Evolutionary conservation across 345 rosid species (phyloP).

Genomic region (Dipteronia dyeriana): DNA sequence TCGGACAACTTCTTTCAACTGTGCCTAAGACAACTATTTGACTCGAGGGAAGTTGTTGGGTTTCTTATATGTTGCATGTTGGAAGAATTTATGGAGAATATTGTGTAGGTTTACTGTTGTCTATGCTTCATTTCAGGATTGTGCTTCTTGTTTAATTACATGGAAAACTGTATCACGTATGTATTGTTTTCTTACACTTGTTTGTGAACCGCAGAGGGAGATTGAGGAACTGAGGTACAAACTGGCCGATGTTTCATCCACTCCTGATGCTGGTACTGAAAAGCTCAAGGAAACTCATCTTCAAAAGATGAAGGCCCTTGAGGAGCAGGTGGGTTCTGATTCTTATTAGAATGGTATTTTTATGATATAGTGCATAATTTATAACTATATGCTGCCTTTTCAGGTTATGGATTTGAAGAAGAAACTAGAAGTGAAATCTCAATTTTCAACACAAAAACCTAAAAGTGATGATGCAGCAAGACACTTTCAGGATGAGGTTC

Average conservation of each 20-base stretch:
- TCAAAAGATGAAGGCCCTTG: constrained; percentile 56
- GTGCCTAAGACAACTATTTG: not conserved
- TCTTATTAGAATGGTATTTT: not conserved
- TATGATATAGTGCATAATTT: constrained; percentile 3
- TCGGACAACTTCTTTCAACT: not conserved
- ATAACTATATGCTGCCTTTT: constrained; percentile 16
- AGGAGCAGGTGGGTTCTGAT: constrained; percentile 48
- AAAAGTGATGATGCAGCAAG: constrained; percentile 52
- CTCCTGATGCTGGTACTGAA: constrained; percentile 46
- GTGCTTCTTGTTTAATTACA: not conserved
- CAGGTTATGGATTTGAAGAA: constrained; percentile 69
- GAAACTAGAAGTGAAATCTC: constrained; percentile 56
- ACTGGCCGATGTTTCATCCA: constrained; percentile 41
- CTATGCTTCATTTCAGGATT: not conserved
- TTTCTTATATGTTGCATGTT: not conserved
- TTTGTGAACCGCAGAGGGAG: constrained; percentile 51
- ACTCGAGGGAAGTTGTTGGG: no score
- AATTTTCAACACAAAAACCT: constrained; percentile 55
- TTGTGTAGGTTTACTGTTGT: not conserved
- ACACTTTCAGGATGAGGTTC: constrained; percentile 59
- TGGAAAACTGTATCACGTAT: not conserved
- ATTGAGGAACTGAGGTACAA: constrained; percentile 61
- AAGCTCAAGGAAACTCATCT: constrained; percentile 50
- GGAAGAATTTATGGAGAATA: not conserved
- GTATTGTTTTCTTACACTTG: constrained; percentile 10